Evolutionary conservation across 2,329 filamentous ascomycete species (phyloP), one percentile per base, ranked within the genome.

Genomic region (Neonectria punicea): DNA sequence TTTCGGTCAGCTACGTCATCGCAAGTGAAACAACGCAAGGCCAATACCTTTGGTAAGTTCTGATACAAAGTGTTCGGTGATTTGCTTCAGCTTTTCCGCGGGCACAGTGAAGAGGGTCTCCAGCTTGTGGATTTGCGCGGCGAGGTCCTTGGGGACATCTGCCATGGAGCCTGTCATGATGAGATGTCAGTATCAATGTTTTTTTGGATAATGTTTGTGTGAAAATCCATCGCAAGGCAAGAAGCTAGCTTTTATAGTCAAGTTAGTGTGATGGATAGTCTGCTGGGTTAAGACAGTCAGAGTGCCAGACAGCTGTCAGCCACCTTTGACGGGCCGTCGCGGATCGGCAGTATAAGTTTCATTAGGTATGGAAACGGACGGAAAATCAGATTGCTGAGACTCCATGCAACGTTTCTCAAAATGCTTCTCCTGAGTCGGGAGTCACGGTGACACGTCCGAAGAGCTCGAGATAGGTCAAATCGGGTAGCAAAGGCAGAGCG

Each of bases 81-180:
- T 94, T 70, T 91, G 81, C 87, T 98, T 98, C 61, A 98, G 89
- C 84, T 93, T 97, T 41, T 87, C 81, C 1, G 86, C 86, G 70
- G 92, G 87, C 50, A 98, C 89, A 11, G 90, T 92, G 81, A 99
- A 97, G 58, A 91, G 80, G 63, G 94, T 87, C 83, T 98, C 96
- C 25, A 98, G 87, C 67, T 88, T 86, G 79, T 92, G 90, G 77
- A 98, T 94, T 82, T 98, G 92, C 41, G 82, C 78, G 58, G 93
- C 83, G 70, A 98, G 87, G 80, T 93, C 90, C 83, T 93, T 92
- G 69, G 95, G 94, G 80, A 97, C 87, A 84, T 98, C 93, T 80
- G 91, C 90, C 89, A 96, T 93, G 69, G 94, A 97, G 78, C 93
- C 94, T 97, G 71, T 58, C 67, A 72, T 67, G 49, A 41, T 70